Base-by-base conservation (phyloP, 139 green algal genomes). In the Spirogloea muscicola region DNA sequence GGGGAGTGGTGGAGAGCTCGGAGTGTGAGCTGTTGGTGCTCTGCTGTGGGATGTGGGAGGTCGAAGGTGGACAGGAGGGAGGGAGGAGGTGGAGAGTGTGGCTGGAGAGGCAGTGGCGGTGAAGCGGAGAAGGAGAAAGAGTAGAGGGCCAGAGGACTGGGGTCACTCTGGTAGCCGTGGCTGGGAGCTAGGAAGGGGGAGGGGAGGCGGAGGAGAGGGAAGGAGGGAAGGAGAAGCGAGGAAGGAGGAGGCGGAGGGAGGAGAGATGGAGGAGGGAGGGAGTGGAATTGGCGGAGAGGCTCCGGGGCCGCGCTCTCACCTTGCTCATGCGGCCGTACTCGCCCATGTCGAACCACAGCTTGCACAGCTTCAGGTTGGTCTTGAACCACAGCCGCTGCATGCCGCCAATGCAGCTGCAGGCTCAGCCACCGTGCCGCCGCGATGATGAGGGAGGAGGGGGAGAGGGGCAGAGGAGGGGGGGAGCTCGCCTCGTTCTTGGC, bases 321-420 rank as follows among this genome's bases (percentile, higher is more conserved):
- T 82, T 88, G 51, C 57, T 52, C 79, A 95, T 88, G 5, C 87
- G 84, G 31, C 58, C 76, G 59, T 91, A 94, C 65, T 95, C 90
- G 40, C 86, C 79, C 25, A 86, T 84, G 51, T 90, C 84, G 80
- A 96, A 91, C 88, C 88, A 95, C 68, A 98, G 85, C 41, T 89
- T 88, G 49, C 88, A 92, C 62, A 98, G 88, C 86, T 98, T 98
- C 61, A 98, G 81, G 80, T 96, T 92, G 25, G 92, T 97, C 84
- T 98, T 98, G 87, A 98, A 98, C 92, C 92, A 98, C 41, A 98
- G 85, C 38, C 94, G 84, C 62, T 81, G 72, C n/a, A 48, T 18
- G 68, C 59, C 46, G 21, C n/a, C n/a, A n/a, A n/a, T n/a, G n/a
- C n/a, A n/a, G n/a, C n/a, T n/a, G n/a, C n/a, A n/a, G n/a, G n/a